Evolutionary conservation across 2,329 filamentous ascomycete genomes (phyloP), one percentile per base, ranked within the genome.

Genomic region (Aspergillus sp.): DNA sequence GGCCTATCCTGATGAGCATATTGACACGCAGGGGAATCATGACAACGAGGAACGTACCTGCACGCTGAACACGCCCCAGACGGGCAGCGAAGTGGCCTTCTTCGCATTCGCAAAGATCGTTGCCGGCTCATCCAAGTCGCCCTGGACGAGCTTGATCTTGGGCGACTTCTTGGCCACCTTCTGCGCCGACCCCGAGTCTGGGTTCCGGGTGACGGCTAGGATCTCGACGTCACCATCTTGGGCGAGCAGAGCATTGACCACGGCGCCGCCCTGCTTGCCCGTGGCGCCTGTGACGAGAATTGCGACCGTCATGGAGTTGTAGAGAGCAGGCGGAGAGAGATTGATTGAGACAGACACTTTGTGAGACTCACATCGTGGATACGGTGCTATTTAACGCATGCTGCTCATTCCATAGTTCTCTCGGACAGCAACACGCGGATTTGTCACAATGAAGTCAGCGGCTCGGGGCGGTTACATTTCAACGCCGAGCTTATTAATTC

Each of bases 1-100:
- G 6, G 49, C 17, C 45, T 53, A 40, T 21, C 23, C 20, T 11
- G 5, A 5, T 45, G 20, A 38, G 3, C 14, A 16, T 42, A 6
- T 42, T 38, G 5, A 2, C 16, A 17, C 10, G 2, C 21, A 6
- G 2, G 16, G 6, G 4, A 10, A 19, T 29, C 14, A 16, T 19
- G 1, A 11, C 17, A 14, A 4, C 1, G n/a, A 20, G 17, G 1
- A 4, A 13, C 68, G 43, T 56, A 83, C 74, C 68, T 85, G 83
- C 0, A 88, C 83, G 19, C 79, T 82, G 68, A 81, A 88, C 5
- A 87, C 83, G 3, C 82, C 83, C 78, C 80, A 83, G 52, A 85
- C 76, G 2, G 74, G 70, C 16, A 47, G 43, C 11, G 64, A 55
- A 1, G 67, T 64, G 20, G 70, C 66, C 2, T 68, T 61, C 31